Evolutionary conservation across 805 yeast species (phyloP), one percentile per base, ranked within the genome.

Genomic region (Isabelozyma gotoi): DNA sequence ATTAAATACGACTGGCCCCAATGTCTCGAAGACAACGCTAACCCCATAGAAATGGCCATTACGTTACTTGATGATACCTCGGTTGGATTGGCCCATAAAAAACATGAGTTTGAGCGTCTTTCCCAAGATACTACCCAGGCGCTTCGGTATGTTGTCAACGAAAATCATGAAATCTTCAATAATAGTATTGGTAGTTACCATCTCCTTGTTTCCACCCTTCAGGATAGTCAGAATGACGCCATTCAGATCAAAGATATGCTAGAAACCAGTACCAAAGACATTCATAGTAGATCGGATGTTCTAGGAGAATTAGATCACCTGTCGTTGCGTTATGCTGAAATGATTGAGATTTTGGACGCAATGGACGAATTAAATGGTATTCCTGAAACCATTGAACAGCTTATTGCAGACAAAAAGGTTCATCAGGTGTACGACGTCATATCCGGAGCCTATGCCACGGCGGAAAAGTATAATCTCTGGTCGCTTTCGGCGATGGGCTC

Each of bases 181-280:
- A 84, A 82, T 51, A 82, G 89, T 51, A 82, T 92, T 36, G 96
- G 96, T 0, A 84, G 92, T 4, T 92, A 88, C 62, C 84, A 88
- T 42, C 73, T 80, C 36, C 82, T 90, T 2, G 80, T 86, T 2
- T 71, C 77, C 36, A 73, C 83, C 1, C 73, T 91, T 16, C 69
- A 79, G 19, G 78, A 84, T 33, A 82, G 94, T 2, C 92, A 88
- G 53, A 67, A 72, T 7, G 77, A 78, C 16, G 71, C 87, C 2
- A 50, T 62, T 2, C 65, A 60, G 29, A 72, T 85, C 33, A 76
- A 76, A 44, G 65, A 71, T 15, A 71, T 76, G 50, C 65, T 86
- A 20, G 71, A 66, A 20, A 57, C 66, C 7, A 76, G 85, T 6
- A 69, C 77, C 36, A 63, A 63, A 27, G 81, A 79, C 35, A 67